A percentile compares a stretch with the other conserved stretches of the same genome.
Evolutionary conservation across 208 protist genomes (phyloP).

Genomic region (Trypanosoma cruzi): DNA sequence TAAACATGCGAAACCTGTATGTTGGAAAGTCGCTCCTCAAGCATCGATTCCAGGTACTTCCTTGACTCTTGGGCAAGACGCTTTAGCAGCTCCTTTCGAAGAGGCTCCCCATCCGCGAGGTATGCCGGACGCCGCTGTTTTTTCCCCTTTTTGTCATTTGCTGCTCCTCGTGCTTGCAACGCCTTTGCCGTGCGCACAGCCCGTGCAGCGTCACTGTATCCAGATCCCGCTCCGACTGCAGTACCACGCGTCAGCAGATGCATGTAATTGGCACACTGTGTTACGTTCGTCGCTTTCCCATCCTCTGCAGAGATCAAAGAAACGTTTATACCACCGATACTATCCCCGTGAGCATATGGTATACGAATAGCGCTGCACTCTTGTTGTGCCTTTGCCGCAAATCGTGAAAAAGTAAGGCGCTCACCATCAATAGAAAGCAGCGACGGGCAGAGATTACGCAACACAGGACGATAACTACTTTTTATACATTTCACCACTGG

Average conservation of each 20-base stretch:
- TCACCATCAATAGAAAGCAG: constrained; percentile 67
- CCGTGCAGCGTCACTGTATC: constrained; percentile 54
- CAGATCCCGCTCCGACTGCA: constrained; percentile 33
- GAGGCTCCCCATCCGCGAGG: constrained; percentile 19
- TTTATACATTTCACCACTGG: constrained; percentile 49
- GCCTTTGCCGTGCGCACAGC: constrained; percentile 40
- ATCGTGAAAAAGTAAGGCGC: constrained; percentile 47
- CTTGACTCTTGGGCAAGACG: constrained; percentile 70
- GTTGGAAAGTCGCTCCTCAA: constrained; percentile 61
- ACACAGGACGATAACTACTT: constrained; percentile 37
- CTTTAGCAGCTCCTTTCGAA: constrained; percentile 54
- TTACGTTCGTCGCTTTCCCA: not conserved
- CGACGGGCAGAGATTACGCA: constrained; percentile 87
- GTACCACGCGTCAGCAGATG: constrained; percentile 72
- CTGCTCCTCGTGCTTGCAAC: constrained; percentile 27
- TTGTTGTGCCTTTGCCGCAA: constrained; percentile 41
- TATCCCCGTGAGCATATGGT: constrained; percentile 19
- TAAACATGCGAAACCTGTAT: constrained; percentile 21
- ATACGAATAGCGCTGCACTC: constrained; percentile 34
- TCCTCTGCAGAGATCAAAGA: not conserved
- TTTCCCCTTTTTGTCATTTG: constrained; percentile 22
- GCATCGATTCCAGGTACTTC: constrained; percentile 66
- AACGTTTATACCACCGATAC: not conserved
- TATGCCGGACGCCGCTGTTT: constrained; percentile 29
- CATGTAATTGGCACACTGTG: constrained; percentile 53